These are phyloP conservation scores for Apiospora kogelbergensis DNA, from an alignment of 2,329 filamentous ascomycete species.

Conservation along the genomic window DNA sequence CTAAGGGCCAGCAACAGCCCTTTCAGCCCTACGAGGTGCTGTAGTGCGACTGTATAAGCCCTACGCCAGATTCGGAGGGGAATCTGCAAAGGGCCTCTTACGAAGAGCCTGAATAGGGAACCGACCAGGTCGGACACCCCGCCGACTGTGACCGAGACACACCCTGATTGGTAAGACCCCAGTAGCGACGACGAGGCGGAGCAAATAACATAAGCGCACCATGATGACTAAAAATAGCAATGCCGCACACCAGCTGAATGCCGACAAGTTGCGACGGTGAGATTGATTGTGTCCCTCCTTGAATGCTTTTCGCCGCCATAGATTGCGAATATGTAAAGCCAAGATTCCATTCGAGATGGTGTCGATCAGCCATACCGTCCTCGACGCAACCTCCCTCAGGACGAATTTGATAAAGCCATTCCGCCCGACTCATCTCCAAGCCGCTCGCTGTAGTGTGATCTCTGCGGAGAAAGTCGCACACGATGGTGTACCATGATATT, in stretches of 20 bases:
- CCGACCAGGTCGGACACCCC: not conserved
- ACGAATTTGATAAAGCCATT: not conserved
- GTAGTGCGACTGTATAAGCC: not conserved
- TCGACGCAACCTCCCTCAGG: not conserved
- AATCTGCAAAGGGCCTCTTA: not conserved
- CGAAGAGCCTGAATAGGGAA: not conserved
- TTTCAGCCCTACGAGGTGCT: not conserved
- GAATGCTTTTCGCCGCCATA: not conserved
- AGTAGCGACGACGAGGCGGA: not conserved
- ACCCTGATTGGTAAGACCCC: not conserved
- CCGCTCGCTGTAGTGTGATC: not conserved
- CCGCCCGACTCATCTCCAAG: not conserved
- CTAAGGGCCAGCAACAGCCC: not conserved
- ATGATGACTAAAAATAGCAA: not conserved
- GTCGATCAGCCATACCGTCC: not conserved
- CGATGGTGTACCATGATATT: slow-evolving; percentile 21
- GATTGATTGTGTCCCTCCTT: no score
- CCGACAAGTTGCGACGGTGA: not conserved
- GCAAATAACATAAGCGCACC: not conserved
- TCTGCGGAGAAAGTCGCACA: not conserved
- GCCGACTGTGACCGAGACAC: not conserved
- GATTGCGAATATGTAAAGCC: not conserved
- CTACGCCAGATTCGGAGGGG: not conserved
- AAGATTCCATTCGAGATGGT: not conserved
- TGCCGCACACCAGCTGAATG: not conserved